Percentiles rank a stretch among this genome's conserved stretches.
Conservation (phyloP, 495 filamentous ascomycete species). For the Podospora appendiculata region DNA sequence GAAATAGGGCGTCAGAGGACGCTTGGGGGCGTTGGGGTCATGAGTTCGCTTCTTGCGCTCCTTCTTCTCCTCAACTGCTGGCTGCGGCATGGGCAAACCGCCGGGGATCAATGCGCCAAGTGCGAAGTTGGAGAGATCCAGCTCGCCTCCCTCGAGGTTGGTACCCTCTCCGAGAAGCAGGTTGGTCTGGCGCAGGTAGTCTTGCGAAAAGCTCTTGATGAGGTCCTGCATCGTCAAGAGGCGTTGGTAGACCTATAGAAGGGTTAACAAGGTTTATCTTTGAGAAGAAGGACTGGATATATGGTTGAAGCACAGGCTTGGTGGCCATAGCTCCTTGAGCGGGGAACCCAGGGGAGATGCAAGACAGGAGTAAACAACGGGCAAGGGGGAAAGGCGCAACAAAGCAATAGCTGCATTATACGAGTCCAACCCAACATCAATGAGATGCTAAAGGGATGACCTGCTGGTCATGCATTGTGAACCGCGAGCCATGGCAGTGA, state of each 20-base stretch:
- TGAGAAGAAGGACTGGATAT: background rate
- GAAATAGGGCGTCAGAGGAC: constrained; percentile 89
- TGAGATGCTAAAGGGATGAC: too few species aligned
- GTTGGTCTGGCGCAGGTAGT: constrained; percentile 78
- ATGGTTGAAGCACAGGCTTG: background rate
- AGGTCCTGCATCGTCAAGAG: constrained; percentile 66
- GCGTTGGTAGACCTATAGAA: constrained; percentile 57
- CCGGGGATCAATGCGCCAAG: constrained; percentile 24
- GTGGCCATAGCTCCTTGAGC: background rate
- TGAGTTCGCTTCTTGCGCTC: constrained; percentile 81
- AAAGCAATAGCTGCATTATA: too few species aligned
- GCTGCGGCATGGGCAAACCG: constrained; percentile 26
- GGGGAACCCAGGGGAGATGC: background rate
- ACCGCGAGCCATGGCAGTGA: too few species aligned
- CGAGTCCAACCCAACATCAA: too few species aligned
- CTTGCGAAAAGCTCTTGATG: constrained; percentile 63
- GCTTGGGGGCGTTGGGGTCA: constrained; percentile 92
- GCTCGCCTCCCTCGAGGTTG: constrained; percentile 34
- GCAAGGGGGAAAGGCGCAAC: too few species aligned
- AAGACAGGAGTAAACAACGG: background rate
- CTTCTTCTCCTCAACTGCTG: constrained; percentile 57
- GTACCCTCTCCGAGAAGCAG: constrained; percentile 61
- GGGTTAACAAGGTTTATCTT: constrained; percentile 16
- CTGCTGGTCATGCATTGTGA: too few species aligned
- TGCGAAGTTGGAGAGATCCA: constrained; percentile 45